Evolutionary conservation across 768 basidiomycete species (phyloP).

Genomic region (Coprinopsis sp.): DNA sequence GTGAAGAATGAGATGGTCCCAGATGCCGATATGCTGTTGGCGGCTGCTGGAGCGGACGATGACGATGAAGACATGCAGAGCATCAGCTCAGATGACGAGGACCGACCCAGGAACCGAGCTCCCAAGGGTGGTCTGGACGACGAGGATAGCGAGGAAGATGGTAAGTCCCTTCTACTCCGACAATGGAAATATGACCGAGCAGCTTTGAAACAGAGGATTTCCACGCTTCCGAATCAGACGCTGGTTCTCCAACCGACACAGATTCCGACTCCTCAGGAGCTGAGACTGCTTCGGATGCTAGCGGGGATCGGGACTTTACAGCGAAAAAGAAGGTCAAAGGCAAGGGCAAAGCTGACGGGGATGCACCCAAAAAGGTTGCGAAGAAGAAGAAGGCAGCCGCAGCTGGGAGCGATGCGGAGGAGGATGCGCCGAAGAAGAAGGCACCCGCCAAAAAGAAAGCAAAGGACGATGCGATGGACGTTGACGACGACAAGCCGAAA

Average conservation of each 20-base stretch:
- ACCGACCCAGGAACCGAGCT: conserved; percentile 45
- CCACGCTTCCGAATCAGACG: conserved; percentile 77
- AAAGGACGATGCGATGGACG: conserved; percentile 44
- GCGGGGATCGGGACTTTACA: conserved; percentile 67
- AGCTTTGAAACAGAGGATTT: conserved; percentile 73
- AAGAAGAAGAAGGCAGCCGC: conserved; percentile 24
- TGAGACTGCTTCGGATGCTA: conserved; percentile 79
- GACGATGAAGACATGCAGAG: conserved; percentile 83
- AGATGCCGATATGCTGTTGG: conserved; percentile 74
- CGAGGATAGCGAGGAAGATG: conserved; percentile 74
- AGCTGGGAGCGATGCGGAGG: conserved; percentile 35
- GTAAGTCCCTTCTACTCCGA: conserved; percentile 26
- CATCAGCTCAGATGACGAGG: conserved; percentile 68
- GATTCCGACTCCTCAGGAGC: conserved; percentile 68
- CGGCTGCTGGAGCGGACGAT: conserved; percentile 58
- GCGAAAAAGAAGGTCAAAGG: conserved; percentile 43
- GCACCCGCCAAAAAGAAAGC: conserved; percentile 41
- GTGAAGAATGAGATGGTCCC: conserved; percentile 95
- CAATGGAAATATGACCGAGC: too few species aligned
- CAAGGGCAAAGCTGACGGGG: conserved; percentile 31
- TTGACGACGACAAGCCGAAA: conserved; percentile 40
- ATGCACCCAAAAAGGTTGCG: conserved; percentile 14
- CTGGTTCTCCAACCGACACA: conserved; percentile 78
- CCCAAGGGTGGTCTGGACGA: conserved; percentile 52
- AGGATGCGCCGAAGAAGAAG: conserved; percentile 33